These are phyloP conservation scores for Fusarium compactum DNA, from an alignment of 2,329 filamentous ascomycete genomes.

Conservation along the genomic window DNA sequence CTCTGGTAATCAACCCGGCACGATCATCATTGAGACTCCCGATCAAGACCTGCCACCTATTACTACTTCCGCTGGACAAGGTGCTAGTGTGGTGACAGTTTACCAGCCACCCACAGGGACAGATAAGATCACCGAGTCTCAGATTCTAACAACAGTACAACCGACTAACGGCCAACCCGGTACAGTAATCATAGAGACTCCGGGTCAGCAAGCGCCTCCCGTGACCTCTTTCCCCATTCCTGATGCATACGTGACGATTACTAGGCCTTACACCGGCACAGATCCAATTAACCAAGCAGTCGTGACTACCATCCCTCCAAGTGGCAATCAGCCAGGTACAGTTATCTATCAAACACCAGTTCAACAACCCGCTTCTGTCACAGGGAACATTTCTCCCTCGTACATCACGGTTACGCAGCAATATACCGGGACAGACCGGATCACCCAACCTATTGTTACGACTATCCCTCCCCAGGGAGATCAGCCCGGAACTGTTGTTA, in stretches of 20 bases:
- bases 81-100: conserved; percentile 24
- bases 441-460: conserved; percentile 24
- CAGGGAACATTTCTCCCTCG: too few relatives aligned
- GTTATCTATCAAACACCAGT: conserved; percentile 34
- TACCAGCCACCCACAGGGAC: conserved; percentile 26
- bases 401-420: conserved; percentile 11
- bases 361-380: too few relatives aligned
- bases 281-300: conserved; percentile 6
- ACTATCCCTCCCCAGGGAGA: conserved; percentile 9
- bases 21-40: conserved; percentile 32
- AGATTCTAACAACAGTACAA: conserved; percentile 29
- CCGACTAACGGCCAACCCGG: conserved; percentile 19
- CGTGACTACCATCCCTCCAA: conserved; percentile 17
- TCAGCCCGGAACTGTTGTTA: conserved; percentile 30
- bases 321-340: conserved; percentile 26
- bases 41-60: conserved; percentile 20
- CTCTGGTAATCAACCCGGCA: conserved; percentile 23
- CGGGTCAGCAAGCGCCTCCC: conserved; percentile 25
- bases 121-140: conserved; percentile 16
- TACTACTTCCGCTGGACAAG: conserved; percentile 20
- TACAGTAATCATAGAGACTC: conserved; percentile 36
- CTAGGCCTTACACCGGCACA: conserved; percentile 21
- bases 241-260: conserved; percentile 24
- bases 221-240: conserved; percentile 12
- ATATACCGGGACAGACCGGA: conserved; percentile 14